Evolutionary conservation across 2,329 filamentous ascomycete species (phyloP).

Genomic region (Coleophoma eucalyptorum): DNA sequence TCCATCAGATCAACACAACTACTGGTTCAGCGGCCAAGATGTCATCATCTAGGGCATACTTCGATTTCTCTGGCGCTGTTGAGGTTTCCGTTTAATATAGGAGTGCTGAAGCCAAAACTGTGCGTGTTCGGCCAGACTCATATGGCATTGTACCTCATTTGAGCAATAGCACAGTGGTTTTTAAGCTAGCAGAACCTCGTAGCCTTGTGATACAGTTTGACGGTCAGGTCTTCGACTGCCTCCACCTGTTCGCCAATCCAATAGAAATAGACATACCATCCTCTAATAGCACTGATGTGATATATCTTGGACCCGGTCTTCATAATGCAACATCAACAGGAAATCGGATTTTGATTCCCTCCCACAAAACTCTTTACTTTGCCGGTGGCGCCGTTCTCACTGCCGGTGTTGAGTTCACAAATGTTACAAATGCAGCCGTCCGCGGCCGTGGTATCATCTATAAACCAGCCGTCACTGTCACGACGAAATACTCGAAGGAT

Average conservation of each 20-base stretch:
- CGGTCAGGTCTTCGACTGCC: conserved; percentile 20
- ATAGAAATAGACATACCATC: conserved; percentile 12
- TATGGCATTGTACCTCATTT: conserved; percentile 8
- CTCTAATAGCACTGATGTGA: conserved; percentile 9
- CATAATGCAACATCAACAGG: conserved; percentile 9
- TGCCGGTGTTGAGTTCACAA: conserved; percentile 14
- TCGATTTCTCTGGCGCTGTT: conserved; percentile 12
- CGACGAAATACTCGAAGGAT: conserved; percentile 8
- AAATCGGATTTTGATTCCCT: conserved; percentile 1
- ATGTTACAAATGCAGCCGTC: conserved; percentile 12
- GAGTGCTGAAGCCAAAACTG: background rate
- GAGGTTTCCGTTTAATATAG: conserved; percentile 8
- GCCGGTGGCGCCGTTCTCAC: conserved; percentile 12
- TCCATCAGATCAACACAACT: conserved; percentile 7
- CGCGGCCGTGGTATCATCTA: conserved; percentile 22
- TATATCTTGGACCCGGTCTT: conserved; percentile 26
- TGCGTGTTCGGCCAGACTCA: conserved; percentile 10
- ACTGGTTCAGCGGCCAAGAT: conserved; percentile 2
- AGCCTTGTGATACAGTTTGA: conserved; percentile 23
- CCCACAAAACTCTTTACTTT: conserved; percentile 17
- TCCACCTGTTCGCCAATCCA: conserved; percentile 22
- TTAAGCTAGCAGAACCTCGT: conserved; percentile 8
- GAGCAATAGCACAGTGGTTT: conserved; percentile 6
- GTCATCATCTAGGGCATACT: conserved; percentile 8
- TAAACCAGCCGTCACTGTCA: conserved; percentile 8